A percentile compares a stretch with the other conserved stretches of the same genome.
phyloP scores from a whole-genome alignment of 2,329 filamentous ascomycete species.

The Sporothrix pallida region DNA sequence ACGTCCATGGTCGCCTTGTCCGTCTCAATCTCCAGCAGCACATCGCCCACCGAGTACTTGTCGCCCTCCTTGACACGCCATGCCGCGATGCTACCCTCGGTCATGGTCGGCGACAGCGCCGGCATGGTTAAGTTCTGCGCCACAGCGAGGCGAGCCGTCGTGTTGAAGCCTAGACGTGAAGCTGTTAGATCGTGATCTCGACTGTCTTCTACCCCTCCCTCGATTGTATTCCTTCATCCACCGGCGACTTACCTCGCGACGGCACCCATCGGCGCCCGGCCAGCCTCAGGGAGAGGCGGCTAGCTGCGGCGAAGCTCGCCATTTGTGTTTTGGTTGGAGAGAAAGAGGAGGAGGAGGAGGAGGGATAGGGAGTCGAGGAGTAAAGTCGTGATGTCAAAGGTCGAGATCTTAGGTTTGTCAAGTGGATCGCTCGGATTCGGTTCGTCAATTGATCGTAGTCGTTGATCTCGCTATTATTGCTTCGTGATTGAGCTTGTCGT shows the following conservation, averaged over 20 bases:
- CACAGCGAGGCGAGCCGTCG: slow-evolving; percentile 66
- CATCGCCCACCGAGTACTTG: slow-evolving; percentile 79
- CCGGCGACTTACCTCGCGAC: slow-evolving; percentile 33
- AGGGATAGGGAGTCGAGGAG: neutral
- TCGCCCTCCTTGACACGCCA: slow-evolving; percentile 92
- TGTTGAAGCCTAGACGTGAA: slow-evolving; percentile 62
- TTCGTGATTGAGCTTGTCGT: no score
- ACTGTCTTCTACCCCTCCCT: neutral
- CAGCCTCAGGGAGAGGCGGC: slow-evolving; percentile 39
- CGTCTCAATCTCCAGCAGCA: slow-evolving; percentile 89
- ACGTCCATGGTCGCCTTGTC: slow-evolving; percentile 96
- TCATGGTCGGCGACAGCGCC: slow-evolving; percentile 90
- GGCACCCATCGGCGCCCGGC: slow-evolving; percentile 37
- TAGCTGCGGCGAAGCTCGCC: slow-evolving; percentile 37
- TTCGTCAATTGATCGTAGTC: neutral
- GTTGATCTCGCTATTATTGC: no score
- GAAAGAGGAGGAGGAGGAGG: neutral
- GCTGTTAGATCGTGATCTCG: slow-evolving; percentile 7
- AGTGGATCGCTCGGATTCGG: neutral
- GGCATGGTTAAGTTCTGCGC: slow-evolving; percentile 92
- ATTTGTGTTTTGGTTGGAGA: slow-evolving; percentile 22
- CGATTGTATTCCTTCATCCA: neutral
- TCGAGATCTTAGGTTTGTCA: neutral
- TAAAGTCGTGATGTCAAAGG: neutral
- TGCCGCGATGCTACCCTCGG: slow-evolving; percentile 82